Conservation (phyloP, 257 asterid species). For the Datura wrightii region DNA sequence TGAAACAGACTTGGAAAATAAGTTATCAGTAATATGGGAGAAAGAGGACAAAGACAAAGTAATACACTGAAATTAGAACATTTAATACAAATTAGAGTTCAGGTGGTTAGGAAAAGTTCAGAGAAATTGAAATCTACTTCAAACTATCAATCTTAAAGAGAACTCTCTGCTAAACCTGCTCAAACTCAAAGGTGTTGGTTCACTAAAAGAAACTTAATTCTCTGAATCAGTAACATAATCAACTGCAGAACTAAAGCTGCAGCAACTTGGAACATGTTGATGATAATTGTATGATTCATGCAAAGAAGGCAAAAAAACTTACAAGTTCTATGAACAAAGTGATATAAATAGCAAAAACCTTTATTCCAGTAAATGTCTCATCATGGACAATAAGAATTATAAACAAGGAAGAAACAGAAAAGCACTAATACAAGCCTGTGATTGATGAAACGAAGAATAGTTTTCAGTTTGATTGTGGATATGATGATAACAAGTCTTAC, state of each 20-base stretch:
- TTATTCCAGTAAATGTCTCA: not conserved
- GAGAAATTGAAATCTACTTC: not conserved
- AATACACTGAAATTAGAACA: not conserved
- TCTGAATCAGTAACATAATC: conserved; percentile 7
- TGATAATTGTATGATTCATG: not conserved
- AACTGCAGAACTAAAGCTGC: not conserved
- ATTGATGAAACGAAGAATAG: not conserved
- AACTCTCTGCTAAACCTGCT: not conserved
- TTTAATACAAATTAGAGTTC: not conserved
- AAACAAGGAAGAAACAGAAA: not conserved
- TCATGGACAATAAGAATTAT: not conserved
- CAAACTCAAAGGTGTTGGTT: not conserved
- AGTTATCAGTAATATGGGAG: conserved; percentile 33
- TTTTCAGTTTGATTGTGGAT: not conserved
- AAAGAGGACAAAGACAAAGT: not conserved
- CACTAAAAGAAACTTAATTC: not conserved
- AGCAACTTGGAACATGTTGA: not conserved
- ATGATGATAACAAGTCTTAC: conserved; percentile 46
- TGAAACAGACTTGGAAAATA: conserved; percentile 38
- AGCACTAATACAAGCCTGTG: not conserved
- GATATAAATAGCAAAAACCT: conserved; percentile 11
- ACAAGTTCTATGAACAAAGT: not conserved
- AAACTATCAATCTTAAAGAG: not conserved
- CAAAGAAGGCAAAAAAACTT: not conserved
- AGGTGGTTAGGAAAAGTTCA: not conserved